These are phyloP conservation scores for Lepidium campestre DNA, from an alignment of 441 rosid species.

Conservation along the genomic window DNA sequence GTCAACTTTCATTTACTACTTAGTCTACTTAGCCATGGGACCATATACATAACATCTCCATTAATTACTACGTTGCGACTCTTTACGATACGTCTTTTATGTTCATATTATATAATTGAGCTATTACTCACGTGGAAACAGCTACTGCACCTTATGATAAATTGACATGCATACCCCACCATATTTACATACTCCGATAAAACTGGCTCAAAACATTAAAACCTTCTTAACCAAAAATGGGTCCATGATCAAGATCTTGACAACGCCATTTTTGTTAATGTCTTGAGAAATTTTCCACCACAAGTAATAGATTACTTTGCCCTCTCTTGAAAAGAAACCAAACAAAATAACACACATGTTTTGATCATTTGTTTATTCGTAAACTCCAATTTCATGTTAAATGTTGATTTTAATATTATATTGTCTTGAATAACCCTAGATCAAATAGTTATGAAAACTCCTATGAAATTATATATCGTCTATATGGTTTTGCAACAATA, in stretches of 20 bases:
- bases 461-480: not conserved
- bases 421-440: not conserved
- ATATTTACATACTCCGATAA: conserved; percentile 15
- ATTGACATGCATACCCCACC: conserved; percentile 26
- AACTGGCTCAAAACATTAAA: conserved; percentile 3
- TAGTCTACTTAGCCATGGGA: conserved; percentile 26
- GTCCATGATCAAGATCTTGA: conserved; percentile 14
- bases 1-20: conserved; percentile 26
- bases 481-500: not conserved
- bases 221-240: conserved; percentile 17
- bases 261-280: conserved; percentile 7
- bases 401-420: not conserved
- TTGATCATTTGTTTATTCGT: not conserved
- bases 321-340: not conserved
- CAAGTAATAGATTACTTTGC: not conserved
- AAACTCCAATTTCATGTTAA: not conserved
- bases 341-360: not conserved
- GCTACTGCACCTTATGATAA: conserved; percentile 16
- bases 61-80: conserved; percentile 22
- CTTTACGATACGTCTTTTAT: conserved; percentile 19
- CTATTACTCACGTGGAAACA: conserved; percentile 24
- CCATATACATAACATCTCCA: conserved; percentile 20
- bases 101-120: conserved; percentile 17
- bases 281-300: not conserved
- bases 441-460: not conserved